Conservation (phyloP, 78 protist genomes). For the Dictyostelium firmibasis region DNA sequence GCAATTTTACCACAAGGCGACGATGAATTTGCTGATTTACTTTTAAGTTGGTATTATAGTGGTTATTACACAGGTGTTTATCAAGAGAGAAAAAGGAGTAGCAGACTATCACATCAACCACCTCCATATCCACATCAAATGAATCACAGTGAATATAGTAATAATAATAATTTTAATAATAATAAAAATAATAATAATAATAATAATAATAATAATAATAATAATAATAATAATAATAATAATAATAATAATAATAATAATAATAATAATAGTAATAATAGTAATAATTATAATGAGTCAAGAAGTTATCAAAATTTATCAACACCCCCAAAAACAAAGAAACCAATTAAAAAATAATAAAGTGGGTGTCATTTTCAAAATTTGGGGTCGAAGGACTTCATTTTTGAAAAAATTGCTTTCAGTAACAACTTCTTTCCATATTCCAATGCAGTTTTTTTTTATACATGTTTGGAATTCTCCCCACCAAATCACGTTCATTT, state of each 20-base stretch:
- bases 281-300: not conserved
- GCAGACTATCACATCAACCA: not conserved
- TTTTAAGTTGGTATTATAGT: conserved; percentile 69
- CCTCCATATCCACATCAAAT: not conserved
- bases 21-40: conserved; percentile 30
- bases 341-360: not conserved
- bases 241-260: conserved; percentile 1
- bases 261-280: not conserved
- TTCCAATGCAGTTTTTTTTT: too few relatives aligned
- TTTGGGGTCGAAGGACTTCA: too few relatives aligned
- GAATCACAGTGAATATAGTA: not conserved
- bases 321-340: not conserved
- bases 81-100: conserved; percentile 50
- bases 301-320: not conserved
- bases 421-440: too few relatives aligned
- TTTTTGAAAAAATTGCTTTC: too few relatives aligned
- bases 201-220: conserved; percentile 7
- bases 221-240: conserved; percentile 10
- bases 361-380: too few relatives aligned
- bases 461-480: too few relatives aligned
- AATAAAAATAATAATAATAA: conserved; percentile 14
- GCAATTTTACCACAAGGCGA: not conserved
- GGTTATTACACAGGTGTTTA: conserved; percentile 64
- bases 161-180: not conserved
- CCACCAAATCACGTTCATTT: too few relatives aligned